Base-by-base conservation (phyloP, 345 rosid genomes). In the Balakata baccata region DNA sequence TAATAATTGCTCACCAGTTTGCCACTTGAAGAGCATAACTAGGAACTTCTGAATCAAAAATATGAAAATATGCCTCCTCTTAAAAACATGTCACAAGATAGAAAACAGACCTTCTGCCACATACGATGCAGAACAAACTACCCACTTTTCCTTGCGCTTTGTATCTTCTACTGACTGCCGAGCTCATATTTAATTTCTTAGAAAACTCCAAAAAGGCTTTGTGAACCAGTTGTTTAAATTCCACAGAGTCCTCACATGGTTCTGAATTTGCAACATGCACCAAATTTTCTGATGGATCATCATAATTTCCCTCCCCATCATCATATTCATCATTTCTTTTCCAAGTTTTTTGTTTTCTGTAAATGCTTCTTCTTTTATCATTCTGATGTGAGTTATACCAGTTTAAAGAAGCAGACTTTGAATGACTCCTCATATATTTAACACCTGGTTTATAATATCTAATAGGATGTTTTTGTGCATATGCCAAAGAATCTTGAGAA, bases 21-120 rank as follows among this genome's bases (percentile, higher is more conserved):
- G 61, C 69, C 14, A 45, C 75, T 46, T 29, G 63, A 65, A 51
- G 47, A 68, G 34, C 11, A 58, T 68, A 45, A 56, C 75, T 61
- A 78, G 60, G 69, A 75, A 82, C 65, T 71, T 79, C 73, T 68
- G 47, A 82, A 79, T 46, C 71, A 74, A 56, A 56, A 71, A 63
- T 18, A 65, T 70, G 74, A 77, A 81, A 79, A 75, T 46, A 47
- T 58, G 66, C 54, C 76, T 75, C 76, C 45, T 71, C 59, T 54
- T 68, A 63, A 79, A 73, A 64, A 66, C 62, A 77, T 60, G 66
- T 43, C 57, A 60, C 51, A 73, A 71, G 74, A 70, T 77, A 84
- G 85, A 77, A 82, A 84, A 86, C 89, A 80, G 73, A 89, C 94
- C 94, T 89, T 81, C 81, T 80, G 75, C 91, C 85, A 61, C 94